Conservation (phyloP, 306 rosid species). For the Cicer bijugum region DNA sequence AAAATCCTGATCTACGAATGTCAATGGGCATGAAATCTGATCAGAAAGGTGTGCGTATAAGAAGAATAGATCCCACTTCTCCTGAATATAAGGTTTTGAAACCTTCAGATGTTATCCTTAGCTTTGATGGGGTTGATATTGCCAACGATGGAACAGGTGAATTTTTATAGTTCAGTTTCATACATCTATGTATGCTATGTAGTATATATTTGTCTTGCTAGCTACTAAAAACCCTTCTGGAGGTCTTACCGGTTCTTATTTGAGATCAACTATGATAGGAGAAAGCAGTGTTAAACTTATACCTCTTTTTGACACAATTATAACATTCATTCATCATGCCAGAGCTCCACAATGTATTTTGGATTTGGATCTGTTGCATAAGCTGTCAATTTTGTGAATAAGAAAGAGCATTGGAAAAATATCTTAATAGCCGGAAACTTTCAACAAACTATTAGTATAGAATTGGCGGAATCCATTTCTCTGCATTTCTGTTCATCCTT, state of each 20-base stretch:
- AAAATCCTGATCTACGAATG: slow-evolving; percentile 88
- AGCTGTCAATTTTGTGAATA: slow-evolving; percentile 28
- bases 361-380: slow-evolving; percentile 19
- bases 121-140: slow-evolving; percentile 88
- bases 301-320: slow-evolving; percentile 30
- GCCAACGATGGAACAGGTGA: slow-evolving; percentile 98
- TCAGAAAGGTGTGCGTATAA: slow-evolving; percentile 95
- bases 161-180: slow-evolving; percentile 28
- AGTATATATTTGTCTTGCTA: slow-evolving; percentile 36
- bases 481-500: slow-evolving; percentile 24
- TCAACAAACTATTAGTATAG: slow-evolving; percentile 17
- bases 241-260: slow-evolving; percentile 24
- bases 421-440: not conserved
- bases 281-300: slow-evolving; percentile 14
- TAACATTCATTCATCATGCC: not conserved
- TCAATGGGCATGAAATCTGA: slow-evolving; percentile 82
- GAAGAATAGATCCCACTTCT: slow-evolving; percentile 93
- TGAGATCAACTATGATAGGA: slow-evolving; percentile 26
- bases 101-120: slow-evolving; percentile 93
- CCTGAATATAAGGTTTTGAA: slow-evolving; percentile 79
- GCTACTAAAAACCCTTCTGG: slow-evolving; percentile 32
- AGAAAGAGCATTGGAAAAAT: slow-evolving; percentile 18
- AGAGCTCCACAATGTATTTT: not conserved
- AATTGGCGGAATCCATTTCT: not conserved
- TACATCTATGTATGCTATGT: not conserved